phyloP scores from a whole-genome alignment of 2,329 filamentous ascomycete genomes.

The Alternaria arbusti region DNA sequence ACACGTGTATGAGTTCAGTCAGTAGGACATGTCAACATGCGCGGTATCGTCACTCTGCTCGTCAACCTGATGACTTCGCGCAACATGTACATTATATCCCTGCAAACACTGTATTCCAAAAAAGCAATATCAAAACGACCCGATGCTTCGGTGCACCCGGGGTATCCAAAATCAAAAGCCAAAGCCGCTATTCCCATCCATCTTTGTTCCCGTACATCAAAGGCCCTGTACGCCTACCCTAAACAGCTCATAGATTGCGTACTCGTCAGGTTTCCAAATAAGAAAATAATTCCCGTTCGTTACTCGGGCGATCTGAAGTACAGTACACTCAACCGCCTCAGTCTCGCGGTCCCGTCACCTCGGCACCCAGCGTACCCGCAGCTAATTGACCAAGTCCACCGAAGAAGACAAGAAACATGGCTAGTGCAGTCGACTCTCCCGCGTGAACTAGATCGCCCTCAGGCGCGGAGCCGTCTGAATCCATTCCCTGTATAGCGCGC shows the following conservation, averaged over 20 bases:
- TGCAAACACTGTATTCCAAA: neutral
- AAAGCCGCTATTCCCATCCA: neutral
- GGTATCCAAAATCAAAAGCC: neutral
- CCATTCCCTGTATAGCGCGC: slow-evolving; percentile 33
- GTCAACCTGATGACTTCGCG: neutral
- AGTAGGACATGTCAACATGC: neutral
- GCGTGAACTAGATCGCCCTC: slow-evolving; percentile 38
- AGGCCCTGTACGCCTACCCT: neutral
- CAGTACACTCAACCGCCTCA: slow-evolving; percentile 3
- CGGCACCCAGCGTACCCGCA: slow-evolving; percentile 44
- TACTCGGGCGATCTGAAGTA: neutral
- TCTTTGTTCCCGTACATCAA: neutral
- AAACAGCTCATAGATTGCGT: neutral
- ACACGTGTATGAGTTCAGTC: neutral
- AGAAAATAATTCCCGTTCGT: neutral
- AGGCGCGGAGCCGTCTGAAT: slow-evolving; percentile 34
- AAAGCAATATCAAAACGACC: slow-evolving; percentile 7
- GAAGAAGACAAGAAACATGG: slow-evolving; percentile 40
- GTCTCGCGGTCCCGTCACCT: slow-evolving; percentile 35
- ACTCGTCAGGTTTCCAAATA: neutral
- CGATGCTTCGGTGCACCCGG: neutral
- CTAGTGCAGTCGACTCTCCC: slow-evolving; percentile 45
- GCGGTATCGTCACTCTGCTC: neutral
- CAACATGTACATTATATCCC: neutral
- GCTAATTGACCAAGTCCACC: slow-evolving; percentile 45